Evolutionary conservation across 192 early-diverging fungal species (phyloP), one percentile per base, ranked within the genome.

Genomic region (Coemansia sp.): DNA sequence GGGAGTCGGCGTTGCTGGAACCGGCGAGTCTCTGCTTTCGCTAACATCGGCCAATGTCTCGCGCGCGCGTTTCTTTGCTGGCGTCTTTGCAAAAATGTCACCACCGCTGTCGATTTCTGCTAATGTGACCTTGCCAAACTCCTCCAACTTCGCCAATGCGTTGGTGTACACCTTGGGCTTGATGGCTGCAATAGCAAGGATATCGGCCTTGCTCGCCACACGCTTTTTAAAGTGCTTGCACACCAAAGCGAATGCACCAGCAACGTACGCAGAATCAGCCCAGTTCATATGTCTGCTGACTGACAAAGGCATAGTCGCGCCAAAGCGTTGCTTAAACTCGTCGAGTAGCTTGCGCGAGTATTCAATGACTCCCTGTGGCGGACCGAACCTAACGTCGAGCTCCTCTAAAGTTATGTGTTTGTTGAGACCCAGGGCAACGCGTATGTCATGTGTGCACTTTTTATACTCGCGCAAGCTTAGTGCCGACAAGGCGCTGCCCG

Each of bases 211-310:
- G 35, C 64, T 53, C 2, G 60, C 72, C 17, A 74, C 68, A 51
- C 80, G 80, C 40, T 73, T 77, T 63, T 83, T 83, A 53, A 74
- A 63, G 31, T 70, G 74, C 62, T 65, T 77, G 69, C 72, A 77
- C 13, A 68, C 80, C 3, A 83, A 54, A 6, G 63, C 62, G 59
- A 77, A 83, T 11, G 71, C 80, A 3, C 65, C 69, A 34, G 53
- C 75, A 64, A 83, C 37, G 27, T 83, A 83, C 1, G 63, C 80
- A n/a, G 80, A 83, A 35, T 72, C 69, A 21, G 48, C 63, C 75
- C 75, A 76, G 56, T 77, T 67, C 66, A 77, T 77, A 39, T 36
- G 68, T 33, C 72, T 68, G 14, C 75, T 68, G 1, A 74, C 72
- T 0, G 72, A 62, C 24, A 37, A 59, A 0, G 80, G 69, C 59